Evolutionary conservation across 306 rosid species (phyloP).

Genomic region (Prinsepia uniflora): DNA sequence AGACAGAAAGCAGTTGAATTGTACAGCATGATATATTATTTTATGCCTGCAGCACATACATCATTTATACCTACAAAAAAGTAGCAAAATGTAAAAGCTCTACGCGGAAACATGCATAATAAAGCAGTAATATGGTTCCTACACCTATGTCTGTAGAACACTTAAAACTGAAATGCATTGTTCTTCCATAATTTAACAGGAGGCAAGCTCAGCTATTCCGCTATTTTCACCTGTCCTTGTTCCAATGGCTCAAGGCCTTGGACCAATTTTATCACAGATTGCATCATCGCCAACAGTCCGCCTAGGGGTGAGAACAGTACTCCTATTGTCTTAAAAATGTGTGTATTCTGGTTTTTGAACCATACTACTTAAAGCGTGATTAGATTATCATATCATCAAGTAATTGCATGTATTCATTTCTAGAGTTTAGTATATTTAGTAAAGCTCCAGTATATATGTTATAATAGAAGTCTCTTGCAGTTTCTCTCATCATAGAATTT

Average conservation of each 20-base stretch:
- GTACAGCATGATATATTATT: not conserved
- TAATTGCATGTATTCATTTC: not conserved
- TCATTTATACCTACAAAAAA: not conserved
- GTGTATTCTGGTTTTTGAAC: not conserved
- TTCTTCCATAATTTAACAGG: constrained; percentile 41
- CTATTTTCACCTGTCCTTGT: constrained; percentile 90
- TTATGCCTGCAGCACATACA: not conserved
- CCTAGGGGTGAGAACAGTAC: constrained; percentile 62
- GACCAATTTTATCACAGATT: constrained; percentile 88
- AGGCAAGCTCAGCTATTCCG: constrained; percentile 89
- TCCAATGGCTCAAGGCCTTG: constrained; percentile 90
- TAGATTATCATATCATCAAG: constrained; percentile 1
- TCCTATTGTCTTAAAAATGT: constrained; percentile 10
- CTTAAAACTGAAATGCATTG: not conserved
- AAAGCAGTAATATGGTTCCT: not conserved
- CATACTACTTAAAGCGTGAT: not conserved
- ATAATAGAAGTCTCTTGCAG: too few species aligned
- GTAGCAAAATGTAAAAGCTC: not conserved
- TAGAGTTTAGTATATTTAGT: not conserved
- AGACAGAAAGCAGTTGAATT: not conserved
- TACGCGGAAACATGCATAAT: not conserved
- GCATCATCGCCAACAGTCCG: constrained; percentile 88
- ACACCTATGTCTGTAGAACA: not conserved
- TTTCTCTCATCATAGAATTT: too few species aligned
- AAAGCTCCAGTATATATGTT: not conserved